Conservation (phyloP, 2,329 filamentous ascomycete species). For the Cercospora sp. region DNA sequence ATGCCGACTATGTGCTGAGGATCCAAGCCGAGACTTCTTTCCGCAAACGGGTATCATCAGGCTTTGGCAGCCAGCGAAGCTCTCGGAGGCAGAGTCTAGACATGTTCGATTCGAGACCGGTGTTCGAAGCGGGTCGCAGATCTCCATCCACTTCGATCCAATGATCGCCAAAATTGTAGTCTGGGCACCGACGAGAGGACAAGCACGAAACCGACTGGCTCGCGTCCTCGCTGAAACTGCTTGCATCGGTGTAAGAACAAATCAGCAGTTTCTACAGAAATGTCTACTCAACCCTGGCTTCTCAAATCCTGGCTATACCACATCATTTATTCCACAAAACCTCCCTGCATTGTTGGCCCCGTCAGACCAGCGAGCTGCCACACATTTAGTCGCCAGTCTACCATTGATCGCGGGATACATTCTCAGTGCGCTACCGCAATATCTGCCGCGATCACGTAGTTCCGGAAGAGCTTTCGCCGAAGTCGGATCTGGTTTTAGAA, state of each 20-base stretch:
- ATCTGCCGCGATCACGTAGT: not conserved
- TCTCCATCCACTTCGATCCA: constrained; percentile 5
- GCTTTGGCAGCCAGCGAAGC: not conserved
- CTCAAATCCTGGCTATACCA: not conserved
- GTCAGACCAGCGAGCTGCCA: not conserved
- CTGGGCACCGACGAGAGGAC: not conserved
- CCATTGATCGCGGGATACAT: not conserved
- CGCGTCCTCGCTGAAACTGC: not conserved
- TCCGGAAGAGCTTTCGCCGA: not conserved
- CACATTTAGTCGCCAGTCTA: not conserved
- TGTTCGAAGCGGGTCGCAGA: not conserved
- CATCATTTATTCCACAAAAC: not conserved
- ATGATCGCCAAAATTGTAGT: constrained; percentile 9
- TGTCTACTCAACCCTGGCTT: not conserved
- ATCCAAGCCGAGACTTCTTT: not conserved
- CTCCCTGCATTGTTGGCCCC: not conserved
- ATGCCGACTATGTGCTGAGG: not conserved
- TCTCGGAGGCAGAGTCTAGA: not conserved
- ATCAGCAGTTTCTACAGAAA: not conserved
- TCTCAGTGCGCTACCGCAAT: not conserved
- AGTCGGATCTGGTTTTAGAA: not conserved
- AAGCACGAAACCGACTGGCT: not conserved
- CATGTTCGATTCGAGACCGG: not conserved
- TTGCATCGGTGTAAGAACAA: not conserved
- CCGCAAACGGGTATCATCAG: not conserved